A percentile compares a stretch with the other conserved stretches of the same genome.
Conservation (phyloP, 2,329 filamentous ascomycete species). For the Lachnellula hyalina region DNA sequence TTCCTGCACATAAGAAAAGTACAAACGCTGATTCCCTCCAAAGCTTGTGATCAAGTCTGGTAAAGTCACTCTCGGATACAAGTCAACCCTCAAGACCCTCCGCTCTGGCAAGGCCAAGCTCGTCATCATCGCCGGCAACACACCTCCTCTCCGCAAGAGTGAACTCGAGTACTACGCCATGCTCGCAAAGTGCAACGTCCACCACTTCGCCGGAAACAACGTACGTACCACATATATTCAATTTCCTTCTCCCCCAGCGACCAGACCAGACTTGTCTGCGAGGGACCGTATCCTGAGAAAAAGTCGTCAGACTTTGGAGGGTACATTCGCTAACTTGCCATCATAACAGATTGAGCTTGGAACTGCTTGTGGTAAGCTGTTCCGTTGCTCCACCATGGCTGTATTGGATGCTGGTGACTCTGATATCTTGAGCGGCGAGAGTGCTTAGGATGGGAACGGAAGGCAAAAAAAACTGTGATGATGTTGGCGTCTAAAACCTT, state of each 20-base stretch:
- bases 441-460: slow-evolving; percentile 43
- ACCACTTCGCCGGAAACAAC: slow-evolving; percentile 99
- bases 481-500: slow-evolving; percentile 1
- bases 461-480: not conserved
- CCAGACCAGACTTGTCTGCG: slow-evolving; percentile 21
- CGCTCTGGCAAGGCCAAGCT: slow-evolving; percentile 98
- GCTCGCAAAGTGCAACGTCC: slow-evolving; percentile 89
- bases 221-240: slow-evolving; percentile 58
- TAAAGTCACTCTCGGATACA: slow-evolving; percentile 86
- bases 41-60: slow-evolving; percentile 58
- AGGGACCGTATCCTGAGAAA: slow-evolving; percentile 74
- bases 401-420: slow-evolving; percentile 97
- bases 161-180: slow-evolving; percentile 96
- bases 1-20: not conserved
- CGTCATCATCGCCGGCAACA: slow-evolving; percentile 93
- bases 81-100: slow-evolving; percentile 83
- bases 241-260: slow-evolving; percentile 10
- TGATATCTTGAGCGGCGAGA: slow-evolving; percentile 83
- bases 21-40: not conserved
- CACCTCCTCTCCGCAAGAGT: slow-evolving; percentile 93
- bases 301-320: slow-evolving; percentile 92
- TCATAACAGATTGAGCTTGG: slow-evolving; percentile 85
- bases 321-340: slow-evolving; percentile 56
- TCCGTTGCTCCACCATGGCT: slow-evolving; percentile 95
- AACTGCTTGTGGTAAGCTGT: slow-evolving; percentile 98